These are phyloP conservation scores for Pseudogymnoascus sp. DNA, from an alignment of 2,329 filamentous ascomycete genomes.

Conservation along the genomic window DNA sequence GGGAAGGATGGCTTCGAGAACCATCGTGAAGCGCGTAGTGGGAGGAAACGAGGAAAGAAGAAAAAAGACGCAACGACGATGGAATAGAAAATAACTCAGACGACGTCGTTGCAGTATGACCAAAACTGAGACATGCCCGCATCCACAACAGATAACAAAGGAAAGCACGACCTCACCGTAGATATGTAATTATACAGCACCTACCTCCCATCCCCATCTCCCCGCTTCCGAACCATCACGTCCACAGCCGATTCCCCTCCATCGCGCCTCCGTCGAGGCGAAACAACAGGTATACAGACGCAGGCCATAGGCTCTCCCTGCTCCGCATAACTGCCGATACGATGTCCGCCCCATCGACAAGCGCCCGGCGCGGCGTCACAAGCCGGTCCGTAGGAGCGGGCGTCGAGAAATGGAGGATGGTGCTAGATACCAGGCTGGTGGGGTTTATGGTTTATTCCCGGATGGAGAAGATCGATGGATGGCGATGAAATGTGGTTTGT, in stretches of 20 bases:
- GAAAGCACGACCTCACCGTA: background rate
- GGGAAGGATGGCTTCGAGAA: constrained; percentile 14
- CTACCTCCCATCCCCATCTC: background rate
- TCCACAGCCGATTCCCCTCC: background rate
- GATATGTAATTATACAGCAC: background rate
- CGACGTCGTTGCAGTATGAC: background rate
- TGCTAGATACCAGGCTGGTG: background rate
- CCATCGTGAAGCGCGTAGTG: constrained; percentile 13
- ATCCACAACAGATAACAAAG: background rate
- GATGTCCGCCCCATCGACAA: background rate
- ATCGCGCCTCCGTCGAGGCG: background rate
- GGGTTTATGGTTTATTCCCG: background rate
- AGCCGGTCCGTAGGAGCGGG: background rate
- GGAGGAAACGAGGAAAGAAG: background rate
- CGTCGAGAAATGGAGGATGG: background rate
- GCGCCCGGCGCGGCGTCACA: background rate
- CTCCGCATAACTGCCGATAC: background rate
- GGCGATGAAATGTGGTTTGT: no score
- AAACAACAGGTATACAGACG: background rate
- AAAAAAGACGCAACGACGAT: background rate
- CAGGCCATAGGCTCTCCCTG: background rate
- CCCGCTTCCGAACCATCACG: background rate
- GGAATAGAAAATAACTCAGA: background rate
- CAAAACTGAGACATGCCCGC: background rate
- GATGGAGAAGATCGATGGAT: no score